A percentile compares a stretch with the other conserved stretches of the same genome.
These are phyloP conservation scores for Trichoderma lentiforme DNA, from an alignment of 2,329 filamentous ascomycete genomes.

Conservation along the genomic window DNA sequence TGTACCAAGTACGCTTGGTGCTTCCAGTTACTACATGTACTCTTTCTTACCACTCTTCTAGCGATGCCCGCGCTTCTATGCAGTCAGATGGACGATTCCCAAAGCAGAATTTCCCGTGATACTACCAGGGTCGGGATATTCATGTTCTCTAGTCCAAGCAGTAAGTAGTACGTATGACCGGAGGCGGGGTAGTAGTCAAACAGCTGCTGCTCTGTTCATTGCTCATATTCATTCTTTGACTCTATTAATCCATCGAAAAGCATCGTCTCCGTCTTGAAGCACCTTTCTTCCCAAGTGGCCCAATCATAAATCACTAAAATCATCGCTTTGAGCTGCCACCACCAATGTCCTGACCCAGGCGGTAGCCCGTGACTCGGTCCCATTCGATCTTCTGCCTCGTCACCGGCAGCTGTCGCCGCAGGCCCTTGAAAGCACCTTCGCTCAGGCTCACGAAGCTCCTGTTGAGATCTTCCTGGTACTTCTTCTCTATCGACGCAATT, in stretches of 20 bases:
- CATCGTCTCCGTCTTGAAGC: slow-evolving; percentile 4
- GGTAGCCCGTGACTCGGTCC: slow-evolving; percentile 95
- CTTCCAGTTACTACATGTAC: background rate
- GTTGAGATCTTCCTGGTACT: slow-evolving; percentile 96
- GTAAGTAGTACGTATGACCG: background rate
- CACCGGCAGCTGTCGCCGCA: slow-evolving; percentile 89
- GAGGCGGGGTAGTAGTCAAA: background rate
- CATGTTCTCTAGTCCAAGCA: background rate
- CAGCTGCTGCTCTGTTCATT: slow-evolving; percentile 3
- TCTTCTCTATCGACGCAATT: slow-evolving; percentile 77
- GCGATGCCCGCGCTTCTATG: background rate
- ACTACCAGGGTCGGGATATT: background rate
- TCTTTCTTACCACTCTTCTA: background rate
- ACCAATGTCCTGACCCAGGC: slow-evolving; percentile 76
- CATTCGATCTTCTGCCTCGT: slow-evolving; percentile 99
- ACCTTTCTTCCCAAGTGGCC: slow-evolving; percentile 2
- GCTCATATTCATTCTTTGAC: slow-evolving; percentile 5
- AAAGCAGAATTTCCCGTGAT: background rate
- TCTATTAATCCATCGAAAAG: slow-evolving; percentile 14
- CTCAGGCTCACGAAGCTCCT: slow-evolving; percentile 82
- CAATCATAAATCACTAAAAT: slow-evolving; percentile 11
- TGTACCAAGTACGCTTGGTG: background rate
- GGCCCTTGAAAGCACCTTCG: slow-evolving; percentile 90
- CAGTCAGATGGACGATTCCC: background rate
- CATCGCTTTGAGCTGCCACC: slow-evolving; percentile 60